Evolutionary conservation across 768 basidiomycete genomes (phyloP).

Genomic region (Roridomyces roridus): DNA sequence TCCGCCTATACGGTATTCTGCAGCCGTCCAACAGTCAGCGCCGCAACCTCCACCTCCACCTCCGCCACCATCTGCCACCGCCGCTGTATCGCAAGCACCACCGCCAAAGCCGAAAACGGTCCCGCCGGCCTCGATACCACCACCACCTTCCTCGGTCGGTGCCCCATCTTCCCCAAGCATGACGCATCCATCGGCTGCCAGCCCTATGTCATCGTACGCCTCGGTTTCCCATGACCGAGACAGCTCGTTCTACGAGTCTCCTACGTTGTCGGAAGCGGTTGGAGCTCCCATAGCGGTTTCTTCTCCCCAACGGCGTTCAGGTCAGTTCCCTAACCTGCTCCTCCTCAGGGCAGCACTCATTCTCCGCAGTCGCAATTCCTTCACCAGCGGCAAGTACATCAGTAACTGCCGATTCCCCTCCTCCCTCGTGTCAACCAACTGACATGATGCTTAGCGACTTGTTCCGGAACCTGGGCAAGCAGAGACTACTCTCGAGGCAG

Average conservation of each 20-base stretch:
- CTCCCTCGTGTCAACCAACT: background rate
- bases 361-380: slow-evolving; percentile 43
- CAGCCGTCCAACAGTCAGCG: slow-evolving; percentile 21
- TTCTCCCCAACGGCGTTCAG: slow-evolving; percentile 67
- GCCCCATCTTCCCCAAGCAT: slow-evolving; percentile 77
- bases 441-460: background rate
- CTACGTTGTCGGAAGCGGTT: slow-evolving; percentile 73
- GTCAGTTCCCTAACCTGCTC: slow-evolving; percentile 38
- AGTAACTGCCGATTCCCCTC: slow-evolving; percentile 36
- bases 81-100: slow-evolving; percentile 22
- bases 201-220: slow-evolving; percentile 81
- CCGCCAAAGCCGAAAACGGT: slow-evolving; percentile 30
- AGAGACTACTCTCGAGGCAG: background rate
- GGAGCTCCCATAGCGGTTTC: slow-evolving; percentile 56
- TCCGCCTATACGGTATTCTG: slow-evolving; percentile 21
- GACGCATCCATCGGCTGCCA: slow-evolving; percentile 81
- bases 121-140: slow-evolving; percentile 33
- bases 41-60: slow-evolving; percentile 38
- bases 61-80: no score
- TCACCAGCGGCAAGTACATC: slow-evolving; percentile 45
- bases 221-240: slow-evolving; percentile 68
- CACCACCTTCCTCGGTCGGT: slow-evolving; percentile 41
- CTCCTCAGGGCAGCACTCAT: background rate
- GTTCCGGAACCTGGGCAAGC: background rate
- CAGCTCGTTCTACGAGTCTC: slow-evolving; percentile 77